A percentile compares a stretch with the other conserved stretches of the same genome.
Conservation (phyloP, 306 rosid genomes). For the Castanopsis chinensis region DNA sequence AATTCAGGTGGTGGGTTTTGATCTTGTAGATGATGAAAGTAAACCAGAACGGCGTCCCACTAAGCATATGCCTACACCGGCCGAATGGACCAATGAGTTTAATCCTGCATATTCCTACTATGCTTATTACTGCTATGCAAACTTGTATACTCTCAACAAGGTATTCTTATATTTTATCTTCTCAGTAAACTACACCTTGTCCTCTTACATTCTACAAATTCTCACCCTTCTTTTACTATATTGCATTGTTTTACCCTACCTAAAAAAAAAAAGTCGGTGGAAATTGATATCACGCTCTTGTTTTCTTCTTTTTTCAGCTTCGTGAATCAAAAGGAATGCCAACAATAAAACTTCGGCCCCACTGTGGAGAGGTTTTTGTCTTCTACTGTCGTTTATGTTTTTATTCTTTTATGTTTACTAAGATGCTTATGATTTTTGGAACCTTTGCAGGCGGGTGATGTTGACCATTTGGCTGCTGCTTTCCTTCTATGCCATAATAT, state of each 20-base stretch:
- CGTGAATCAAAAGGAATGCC: constrained; percentile 64
- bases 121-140: constrained; percentile 74
- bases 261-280: not conserved
- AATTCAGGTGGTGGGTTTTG: constrained; percentile 82
- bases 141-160: constrained; percentile 80
- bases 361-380: constrained; percentile 81
- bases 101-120: constrained; percentile 88
- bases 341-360: constrained; percentile 78
- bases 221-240: not conserved
- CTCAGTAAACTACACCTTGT: constrained; percentile 2
- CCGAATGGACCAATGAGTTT: constrained; percentile 79
- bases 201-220: not conserved
- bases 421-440: constrained; percentile 16
- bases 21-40: constrained; percentile 86
- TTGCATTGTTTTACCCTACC: not conserved
- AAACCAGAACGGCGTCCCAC: constrained; percentile 92
- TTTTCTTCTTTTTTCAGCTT: constrained; percentile 49
- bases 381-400: not conserved
- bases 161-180: constrained; percentile 30
- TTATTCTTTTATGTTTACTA: constrained; percentile 12
- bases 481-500: constrained; percentile 79
- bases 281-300: not conserved
- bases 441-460: constrained; percentile 71
- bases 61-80: constrained; percentile 90
- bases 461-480: constrained; percentile 83